phyloP scores from a whole-genome alignment of 2,329 filamentous ascomycete species.

The Lizonia empirigonia region DNA sequence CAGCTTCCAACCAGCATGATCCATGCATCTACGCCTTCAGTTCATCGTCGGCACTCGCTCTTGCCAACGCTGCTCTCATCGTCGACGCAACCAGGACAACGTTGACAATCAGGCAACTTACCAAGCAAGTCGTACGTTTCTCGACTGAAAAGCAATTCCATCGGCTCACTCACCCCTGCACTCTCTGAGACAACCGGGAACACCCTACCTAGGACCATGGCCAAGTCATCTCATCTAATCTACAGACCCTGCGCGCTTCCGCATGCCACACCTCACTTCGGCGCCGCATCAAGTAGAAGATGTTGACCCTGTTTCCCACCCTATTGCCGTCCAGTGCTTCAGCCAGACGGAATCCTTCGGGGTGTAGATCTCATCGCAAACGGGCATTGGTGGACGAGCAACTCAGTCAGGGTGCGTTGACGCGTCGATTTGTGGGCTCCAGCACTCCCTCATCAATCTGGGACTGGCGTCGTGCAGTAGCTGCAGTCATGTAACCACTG shows the following conservation, averaged over 20 bases:
- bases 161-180: slow-evolving; percentile 11
- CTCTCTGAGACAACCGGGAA: slow-evolving; percentile 10
- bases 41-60: background rate
- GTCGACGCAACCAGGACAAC: background rate
- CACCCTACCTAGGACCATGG: slow-evolving; percentile 7
- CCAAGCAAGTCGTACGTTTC: background rate
- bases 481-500: slow-evolving; percentile 3
- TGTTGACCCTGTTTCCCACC: background rate
- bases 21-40: slow-evolving; percentile 1
- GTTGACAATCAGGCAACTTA: background rate
- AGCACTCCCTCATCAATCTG: slow-evolving; percentile 8
- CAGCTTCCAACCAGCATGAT: slow-evolving; percentile 5
- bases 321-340: slow-evolving; percentile 1
- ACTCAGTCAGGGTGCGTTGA: slow-evolving; percentile 1
- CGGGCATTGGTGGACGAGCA: slow-evolving; percentile 1
- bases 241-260: slow-evolving; percentile 13
- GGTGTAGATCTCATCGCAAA: background rate
- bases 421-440: slow-evolving; percentile 15
- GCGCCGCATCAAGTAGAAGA: background rate
- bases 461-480: slow-evolving; percentile 5
- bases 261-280: slow-evolving; percentile 8
- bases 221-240: slow-evolving; percentile 10
- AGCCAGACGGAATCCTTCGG: slow-evolving; percentile 10
- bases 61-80: background rate
- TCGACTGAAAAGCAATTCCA: slow-evolving; percentile 1